Evolutionary conservation across 257 asterid genomes (phyloP).

Genomic region (Fraxinus excelsior): DNA sequence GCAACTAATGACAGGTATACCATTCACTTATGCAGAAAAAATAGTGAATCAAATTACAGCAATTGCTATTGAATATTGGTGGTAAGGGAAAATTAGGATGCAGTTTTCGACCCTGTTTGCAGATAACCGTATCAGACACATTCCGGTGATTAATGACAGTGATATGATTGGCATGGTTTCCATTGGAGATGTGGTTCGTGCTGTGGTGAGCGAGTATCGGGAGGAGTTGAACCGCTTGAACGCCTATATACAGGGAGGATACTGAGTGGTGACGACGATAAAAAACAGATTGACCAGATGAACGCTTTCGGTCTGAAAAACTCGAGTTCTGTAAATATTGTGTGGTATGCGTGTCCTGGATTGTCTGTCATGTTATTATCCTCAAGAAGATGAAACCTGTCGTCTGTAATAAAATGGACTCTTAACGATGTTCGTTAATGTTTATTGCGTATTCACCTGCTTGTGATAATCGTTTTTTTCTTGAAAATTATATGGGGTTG

Average conservation of each 20-base stretch:
- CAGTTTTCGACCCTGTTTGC: conserved; percentile 23
- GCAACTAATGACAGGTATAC: conserved; percentile 90
- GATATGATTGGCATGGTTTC: conserved; percentile 97
- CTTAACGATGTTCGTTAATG: background rate
- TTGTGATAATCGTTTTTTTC: background rate
- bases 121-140: conserved; percentile 97
- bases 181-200: conserved; percentile 95
- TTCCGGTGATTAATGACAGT: conserved; percentile 72
- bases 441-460: background rate
- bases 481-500: no score
- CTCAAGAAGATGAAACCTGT: conserved; percentile 8
- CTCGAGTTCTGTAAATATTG: conserved; percentile 30
- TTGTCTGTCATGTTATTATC: background rate
- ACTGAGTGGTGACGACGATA: conserved; percentile 55
- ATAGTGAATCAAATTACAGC: background rate
- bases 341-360: conserved; percentile 9
- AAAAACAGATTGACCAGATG: background rate
- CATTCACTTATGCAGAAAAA: background rate
- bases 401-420: conserved; percentile 12
- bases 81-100: background rate
- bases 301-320: background rate
- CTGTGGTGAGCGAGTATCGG: conserved; percentile 89
- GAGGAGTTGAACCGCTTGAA: conserved; percentile 82
- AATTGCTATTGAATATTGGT: background rate
- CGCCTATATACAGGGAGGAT: conserved; percentile 94